Percentiles rank a stretch among this genome's conserved stretches.
phyloP scores from a whole-genome alignment of 192 early-diverging fungal genomes.

The Podila verticillata region DNA sequence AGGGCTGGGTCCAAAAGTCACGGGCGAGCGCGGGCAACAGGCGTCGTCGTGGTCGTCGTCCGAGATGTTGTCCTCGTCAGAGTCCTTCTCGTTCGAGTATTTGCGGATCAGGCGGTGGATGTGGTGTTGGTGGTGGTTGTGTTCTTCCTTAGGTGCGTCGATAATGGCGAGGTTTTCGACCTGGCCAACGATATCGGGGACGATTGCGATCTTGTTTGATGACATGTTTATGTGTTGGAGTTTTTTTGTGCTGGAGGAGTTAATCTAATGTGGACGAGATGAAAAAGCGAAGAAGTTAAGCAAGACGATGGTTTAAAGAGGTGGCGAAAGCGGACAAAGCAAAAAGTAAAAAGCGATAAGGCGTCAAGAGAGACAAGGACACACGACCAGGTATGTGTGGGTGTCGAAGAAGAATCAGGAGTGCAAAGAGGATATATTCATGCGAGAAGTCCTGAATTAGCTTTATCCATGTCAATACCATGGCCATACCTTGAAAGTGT shows the following conservation, averaged over 20 bases:
- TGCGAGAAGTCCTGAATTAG: too few species aligned
- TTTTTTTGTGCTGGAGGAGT: neutral
- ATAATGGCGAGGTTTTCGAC: slow-evolving; percentile 21
- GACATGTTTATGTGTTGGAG: neutral
- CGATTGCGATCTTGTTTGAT: neutral
- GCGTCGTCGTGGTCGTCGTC: slow-evolving; percentile 23
- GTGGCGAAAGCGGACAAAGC: too few species aligned
- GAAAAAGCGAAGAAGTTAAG: neutral
- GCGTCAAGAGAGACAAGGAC: too few species aligned
- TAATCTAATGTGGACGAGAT: slow-evolving; percentile 6
- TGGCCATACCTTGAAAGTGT: neutral
- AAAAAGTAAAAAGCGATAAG: too few species aligned
- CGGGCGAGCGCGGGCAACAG: slow-evolving; percentile 41
- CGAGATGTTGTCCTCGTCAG: neutral
- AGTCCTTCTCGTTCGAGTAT: slow-evolving; percentile 5
- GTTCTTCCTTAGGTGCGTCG: neutral
- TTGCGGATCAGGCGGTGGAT: slow-evolving; percentile 36
- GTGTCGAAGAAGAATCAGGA: too few species aligned
- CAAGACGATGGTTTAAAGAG: too few species aligned
- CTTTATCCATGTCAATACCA: too few species aligned
- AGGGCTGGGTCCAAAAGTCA: slow-evolving; percentile 41
- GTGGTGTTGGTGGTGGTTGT: slow-evolving; percentile 8
- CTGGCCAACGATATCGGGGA: slow-evolving; percentile 11
- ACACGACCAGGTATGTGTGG: too few species aligned
- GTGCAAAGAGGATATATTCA: too few species aligned